Conservation (phyloP, 192 early-diverging fungal genomes). For the Coemansia biformis region DNA sequence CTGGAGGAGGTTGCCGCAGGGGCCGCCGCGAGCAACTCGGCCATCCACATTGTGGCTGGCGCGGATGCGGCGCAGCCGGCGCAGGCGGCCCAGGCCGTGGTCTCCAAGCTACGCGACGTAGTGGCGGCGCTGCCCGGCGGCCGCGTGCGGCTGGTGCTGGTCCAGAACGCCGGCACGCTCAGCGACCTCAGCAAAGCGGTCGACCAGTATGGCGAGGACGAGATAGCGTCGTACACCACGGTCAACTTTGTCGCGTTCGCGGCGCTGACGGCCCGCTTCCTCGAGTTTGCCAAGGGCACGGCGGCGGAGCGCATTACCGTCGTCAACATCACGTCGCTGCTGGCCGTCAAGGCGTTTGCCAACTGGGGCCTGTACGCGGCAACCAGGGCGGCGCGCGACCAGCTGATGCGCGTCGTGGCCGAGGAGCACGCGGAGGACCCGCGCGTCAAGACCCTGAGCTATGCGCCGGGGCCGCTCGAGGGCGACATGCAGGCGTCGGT, state of each 20-base stretch:
- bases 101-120: slow-evolving; percentile 9
- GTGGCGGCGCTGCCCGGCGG: background rate
- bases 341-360: slow-evolving; percentile 67
- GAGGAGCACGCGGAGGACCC: slow-evolving; percentile 54
- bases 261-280: slow-evolving; percentile 44
- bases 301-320: slow-evolving; percentile 37
- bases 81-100: background rate
- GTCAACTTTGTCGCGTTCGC: slow-evolving; percentile 59
- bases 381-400: slow-evolving; percentile 78
- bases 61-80: slow-evolving; percentile 11
- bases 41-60: slow-evolving; percentile 15
- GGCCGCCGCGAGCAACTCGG: slow-evolving; percentile 8
- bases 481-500: slow-evolving; percentile 76
- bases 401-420: slow-evolving; percentile 64
- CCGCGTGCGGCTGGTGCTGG: slow-evolving; percentile 47
- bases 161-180: slow-evolving; percentile 75
- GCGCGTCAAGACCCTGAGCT: slow-evolving; percentile 64
- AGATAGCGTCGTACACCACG: slow-evolving; percentile 49
- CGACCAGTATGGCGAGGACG: slow-evolving; percentile 48
- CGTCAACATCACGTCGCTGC: slow-evolving; percentile 75
- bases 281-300: slow-evolving; percentile 5
- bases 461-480: slow-evolving; percentile 86
- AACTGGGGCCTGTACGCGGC: slow-evolving; percentile 79
- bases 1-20: slow-evolving; percentile 19
- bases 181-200: slow-evolving; percentile 62